Conservation (phyloP, 257 asterid genomes). For the Solanum appendiculatum region DNA sequence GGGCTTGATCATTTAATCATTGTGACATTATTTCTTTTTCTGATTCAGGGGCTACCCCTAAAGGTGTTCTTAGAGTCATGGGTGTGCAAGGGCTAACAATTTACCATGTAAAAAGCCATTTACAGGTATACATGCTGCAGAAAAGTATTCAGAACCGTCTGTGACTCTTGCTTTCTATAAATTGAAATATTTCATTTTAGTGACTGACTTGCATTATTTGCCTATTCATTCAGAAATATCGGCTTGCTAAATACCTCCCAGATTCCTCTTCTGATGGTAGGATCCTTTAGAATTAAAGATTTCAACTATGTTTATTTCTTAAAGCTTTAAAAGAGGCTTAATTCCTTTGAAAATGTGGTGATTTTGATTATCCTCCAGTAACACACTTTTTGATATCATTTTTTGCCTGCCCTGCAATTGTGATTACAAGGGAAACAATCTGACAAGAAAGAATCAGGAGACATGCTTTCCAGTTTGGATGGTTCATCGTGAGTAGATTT, state of each 20-base stretch:
- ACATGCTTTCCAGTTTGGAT: slow-evolving; percentile 68
- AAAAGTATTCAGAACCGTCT: background rate
- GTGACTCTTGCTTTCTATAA: background rate
- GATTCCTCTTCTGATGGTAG: slow-evolving; percentile 93
- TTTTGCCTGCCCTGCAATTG: slow-evolving; percentile 8
- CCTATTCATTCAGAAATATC: slow-evolving; percentile 61
- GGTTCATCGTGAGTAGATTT: slow-evolving; percentile 80
- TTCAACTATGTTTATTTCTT: background rate
- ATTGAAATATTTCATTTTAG: background rate
- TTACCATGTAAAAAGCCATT: slow-evolving; percentile 97
- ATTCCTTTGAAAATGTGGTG: background rate
- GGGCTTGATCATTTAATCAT: background rate
- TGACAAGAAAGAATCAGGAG: slow-evolving; percentile 82
- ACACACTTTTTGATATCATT: slow-evolving; percentile 2
- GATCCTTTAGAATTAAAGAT: slow-evolving; percentile 5
- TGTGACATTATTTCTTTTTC: background rate
- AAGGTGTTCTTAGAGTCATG: slow-evolving; percentile 97
- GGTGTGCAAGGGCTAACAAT: slow-evolving; percentile 96
- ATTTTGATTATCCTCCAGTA: background rate
- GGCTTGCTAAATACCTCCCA: slow-evolving; percentile 98
- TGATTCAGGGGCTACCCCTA: slow-evolving; percentile 93
- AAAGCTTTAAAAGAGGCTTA: background rate
- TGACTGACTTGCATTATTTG: slow-evolving; percentile 8
- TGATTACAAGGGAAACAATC: slow-evolving; percentile 50
- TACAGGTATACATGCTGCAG: slow-evolving; percentile 51